A percentile compares a stretch with the other conserved stretches of the same genome.
Conservation (phyloP, 257 asterid species). For the Linderniella brevidens region DNA sequence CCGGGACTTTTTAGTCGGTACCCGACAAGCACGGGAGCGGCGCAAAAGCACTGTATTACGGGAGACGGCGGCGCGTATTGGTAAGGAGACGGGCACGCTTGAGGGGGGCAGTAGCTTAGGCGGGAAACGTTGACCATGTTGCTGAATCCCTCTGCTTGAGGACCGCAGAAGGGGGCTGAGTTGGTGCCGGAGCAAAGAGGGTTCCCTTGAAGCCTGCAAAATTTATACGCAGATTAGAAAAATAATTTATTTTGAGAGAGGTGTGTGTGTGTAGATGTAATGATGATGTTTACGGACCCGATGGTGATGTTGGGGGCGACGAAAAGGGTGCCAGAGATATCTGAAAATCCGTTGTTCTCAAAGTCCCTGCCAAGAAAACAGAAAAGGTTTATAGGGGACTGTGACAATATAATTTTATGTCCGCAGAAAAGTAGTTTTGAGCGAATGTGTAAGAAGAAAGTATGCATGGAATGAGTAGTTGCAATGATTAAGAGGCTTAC, state of each 20-base stretch:
- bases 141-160: constrained; percentile 29
- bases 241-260: neutral
- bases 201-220: constrained; percentile 74
- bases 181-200: constrained; percentile 37
- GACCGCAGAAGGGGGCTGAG: constrained; percentile 27
- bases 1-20: constrained; percentile 93
- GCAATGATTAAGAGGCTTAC: constrained; percentile 24
- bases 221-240: constrained; percentile 1
- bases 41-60: constrained; percentile 41
- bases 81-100: constrained; percentile 41
- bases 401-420: no score
- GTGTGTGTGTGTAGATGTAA: no score
- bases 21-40: constrained; percentile 68
- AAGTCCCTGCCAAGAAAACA: constrained; percentile 56
- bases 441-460: neutral
- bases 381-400: constrained; percentile 1
- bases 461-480: no score
- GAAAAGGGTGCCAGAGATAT: constrained; percentile 32
- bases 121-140: constrained; percentile 14
- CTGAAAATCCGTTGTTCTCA: constrained; percentile 34
- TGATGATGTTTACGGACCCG: constrained; percentile 31
- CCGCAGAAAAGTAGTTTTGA: no score
- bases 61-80: constrained; percentile 50
- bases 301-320: constrained; percentile 49
- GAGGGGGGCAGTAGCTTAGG: constrained; percentile 22